Base-by-base conservation (phyloP, 192 early-diverging fungal species). In the Backusella australiensis region DNA sequence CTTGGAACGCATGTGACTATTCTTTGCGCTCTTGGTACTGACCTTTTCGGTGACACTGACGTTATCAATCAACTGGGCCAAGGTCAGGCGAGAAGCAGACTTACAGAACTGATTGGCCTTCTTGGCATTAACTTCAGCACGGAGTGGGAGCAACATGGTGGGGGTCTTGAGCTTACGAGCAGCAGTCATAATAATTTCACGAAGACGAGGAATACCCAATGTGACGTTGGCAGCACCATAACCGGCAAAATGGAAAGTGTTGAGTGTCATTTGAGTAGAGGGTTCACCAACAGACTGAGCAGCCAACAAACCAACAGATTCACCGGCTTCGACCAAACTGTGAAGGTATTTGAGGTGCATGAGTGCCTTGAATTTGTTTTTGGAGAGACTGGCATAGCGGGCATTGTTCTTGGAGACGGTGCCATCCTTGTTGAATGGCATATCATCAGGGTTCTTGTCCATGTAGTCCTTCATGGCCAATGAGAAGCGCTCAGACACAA, bases 101-200 rank as follows among this genome's bases (percentile, higher is more conserved):
- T 94, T 90, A 68, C 90, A 87, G 59, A 98, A 91, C 17, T 82
- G 77, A 59, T 87, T 68, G 32, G 86, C 86, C 66, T 93, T 84
- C 76, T 89, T 89, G 71, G 93, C 88, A 29, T 85, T 86, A 4
- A 95, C 90, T 75, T 86, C 84, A 3, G 85, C 74, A 6, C 85
- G 81, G 76, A 99, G 82, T 21, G 94, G 95, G 68, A 99, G 86
- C 15, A 92, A 87, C 96, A 99, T 99, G 75, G 91, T 88, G 0
- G 98, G 98, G 3, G 97, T 98, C 77, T 96, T 92, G 74, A 97
- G 94, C 32, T 87, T 85, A 41, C 88, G 86, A 12, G 96, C 96
- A 6, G 97, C 98, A 6, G 96, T 98, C 97, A 99, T 99, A 83
- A 99, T 93, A 77, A 99, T 97, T 88, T 99, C 98, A 80, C 97